Percentiles rank a stretch among this genome's conserved stretches.
Evolutionary conservation across 73 alveolate genomes (phyloP).

Genomic region (Tetrahymena malaccensis): DNA sequence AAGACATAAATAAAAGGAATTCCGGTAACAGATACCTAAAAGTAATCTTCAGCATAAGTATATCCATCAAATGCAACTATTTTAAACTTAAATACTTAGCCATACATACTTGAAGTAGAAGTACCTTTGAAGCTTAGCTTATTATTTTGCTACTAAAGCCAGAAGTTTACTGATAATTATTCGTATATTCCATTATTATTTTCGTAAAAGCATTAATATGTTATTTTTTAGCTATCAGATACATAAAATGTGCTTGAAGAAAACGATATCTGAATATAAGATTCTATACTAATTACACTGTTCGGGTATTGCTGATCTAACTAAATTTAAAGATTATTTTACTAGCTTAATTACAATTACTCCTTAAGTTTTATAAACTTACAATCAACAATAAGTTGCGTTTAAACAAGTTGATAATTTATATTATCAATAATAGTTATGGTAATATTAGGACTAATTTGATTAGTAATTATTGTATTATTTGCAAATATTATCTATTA

Average conservation of each 20-base stretch:
- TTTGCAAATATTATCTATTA: background rate
- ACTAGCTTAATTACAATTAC: no score
- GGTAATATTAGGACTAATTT: background rate
- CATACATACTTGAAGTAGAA: background rate
- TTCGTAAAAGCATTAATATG: background rate
- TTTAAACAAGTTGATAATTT: background rate
- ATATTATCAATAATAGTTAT: background rate
- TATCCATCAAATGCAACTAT: background rate
- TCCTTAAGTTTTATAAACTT: no score
- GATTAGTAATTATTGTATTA: background rate
- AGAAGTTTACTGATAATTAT: no score
- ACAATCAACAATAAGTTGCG: background rate
- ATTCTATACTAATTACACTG: background rate
- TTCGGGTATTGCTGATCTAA: background rate
- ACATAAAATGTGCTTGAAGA: background rate
- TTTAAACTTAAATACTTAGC: background rate
- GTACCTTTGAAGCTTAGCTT: background rate
- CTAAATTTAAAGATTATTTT: no score
- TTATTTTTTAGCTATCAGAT: background rate
- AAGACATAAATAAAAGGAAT: background rate
- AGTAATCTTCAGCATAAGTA: background rate
- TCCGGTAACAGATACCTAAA: background rate
- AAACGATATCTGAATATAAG: background rate
- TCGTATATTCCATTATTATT: background rate
- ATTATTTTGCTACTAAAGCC: background rate